Conservation (phyloP, 805 yeast genomes). For the Zygoascus ofunaensis region DNA sequence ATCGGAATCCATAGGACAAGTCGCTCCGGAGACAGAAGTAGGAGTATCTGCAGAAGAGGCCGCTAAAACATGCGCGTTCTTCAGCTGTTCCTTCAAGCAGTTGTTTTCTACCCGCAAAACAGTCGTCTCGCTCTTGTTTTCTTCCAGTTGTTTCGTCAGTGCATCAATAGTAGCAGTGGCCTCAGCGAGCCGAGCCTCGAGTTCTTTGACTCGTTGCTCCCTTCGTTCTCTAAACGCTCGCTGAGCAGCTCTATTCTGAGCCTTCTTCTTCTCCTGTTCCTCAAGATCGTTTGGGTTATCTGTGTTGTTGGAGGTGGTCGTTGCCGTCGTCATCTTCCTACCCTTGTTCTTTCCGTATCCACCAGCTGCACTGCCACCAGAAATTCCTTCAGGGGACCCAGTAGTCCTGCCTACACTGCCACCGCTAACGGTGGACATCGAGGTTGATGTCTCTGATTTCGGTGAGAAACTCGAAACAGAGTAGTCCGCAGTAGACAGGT, state of each 20-base stretch:
- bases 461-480: too few species aligned
- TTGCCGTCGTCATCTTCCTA: not conserved
- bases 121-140: constrained; percentile 44
- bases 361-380: too few species aligned
- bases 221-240: constrained; percentile 78
- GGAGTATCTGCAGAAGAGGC: not conserved
- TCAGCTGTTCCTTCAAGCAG: constrained; percentile 27
- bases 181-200: constrained; percentile 47
- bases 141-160: constrained; percentile 42
- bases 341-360: not conserved
- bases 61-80: not conserved
- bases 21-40: not conserved
- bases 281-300: constrained; percentile 12
- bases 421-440: not conserved
- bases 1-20: not conserved
- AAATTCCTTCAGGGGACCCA: too few species aligned
- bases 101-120: constrained; percentile 56
- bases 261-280: constrained; percentile 52
- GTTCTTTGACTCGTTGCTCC: constrained; percentile 60
- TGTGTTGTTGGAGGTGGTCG: not conserved
- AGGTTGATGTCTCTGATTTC: not conserved
- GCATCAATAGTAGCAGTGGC: constrained; percentile 47
- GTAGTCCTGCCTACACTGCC: too few species aligned
- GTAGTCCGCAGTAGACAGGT: not conserved
- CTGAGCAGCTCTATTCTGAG: constrained; percentile 82